A percentile compares a stretch with the other conserved stretches of the same genome.
phyloP scores from a whole-genome alignment of 306 rosid genomes.

The Canavalia ensiformis region DNA sequence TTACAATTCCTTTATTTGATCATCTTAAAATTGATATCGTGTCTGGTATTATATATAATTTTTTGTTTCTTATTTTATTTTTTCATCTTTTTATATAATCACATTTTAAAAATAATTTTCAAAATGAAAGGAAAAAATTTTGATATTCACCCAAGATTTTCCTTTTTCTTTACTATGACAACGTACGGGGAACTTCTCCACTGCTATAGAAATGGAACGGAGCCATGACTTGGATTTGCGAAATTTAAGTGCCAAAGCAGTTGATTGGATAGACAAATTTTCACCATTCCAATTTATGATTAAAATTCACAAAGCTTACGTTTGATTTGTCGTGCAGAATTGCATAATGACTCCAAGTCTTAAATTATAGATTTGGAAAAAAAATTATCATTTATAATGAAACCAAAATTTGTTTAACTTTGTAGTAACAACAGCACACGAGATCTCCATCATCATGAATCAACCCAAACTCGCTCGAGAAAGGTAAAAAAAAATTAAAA shows the following conservation, averaged over 20 bases:
- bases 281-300: not conserved
- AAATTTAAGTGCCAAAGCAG: not conserved
- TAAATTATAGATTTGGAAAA: not conserved
- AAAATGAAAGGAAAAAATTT: too few relatives aligned
- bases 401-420: conserved; percentile 49
- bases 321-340: not conserved
- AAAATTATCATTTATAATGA: conserved; percentile 33
- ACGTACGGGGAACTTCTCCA: not conserved
- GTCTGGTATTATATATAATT: too few relatives aligned
- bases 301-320: not conserved
- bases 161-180: not conserved
- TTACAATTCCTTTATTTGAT: not conserved
- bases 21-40: too few relatives aligned
- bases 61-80: too few relatives aligned
- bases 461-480: conserved; percentile 25
- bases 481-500: not conserved
- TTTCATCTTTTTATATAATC: too few relatives aligned
- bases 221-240: not conserved
- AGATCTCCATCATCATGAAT: conserved; percentile 53
- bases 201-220: not conserved
- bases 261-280: not conserved
- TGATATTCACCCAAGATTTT: not conserved
- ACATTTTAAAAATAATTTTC: too few relatives aligned
- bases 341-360: not conserved
- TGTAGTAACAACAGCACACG: conserved; percentile 44